A percentile compares a stretch with the other conserved stretches of the same genome.
Conservation (phyloP, 2,329 filamentous ascomycete species). For the Colletotrichum zoysiae region DNA sequence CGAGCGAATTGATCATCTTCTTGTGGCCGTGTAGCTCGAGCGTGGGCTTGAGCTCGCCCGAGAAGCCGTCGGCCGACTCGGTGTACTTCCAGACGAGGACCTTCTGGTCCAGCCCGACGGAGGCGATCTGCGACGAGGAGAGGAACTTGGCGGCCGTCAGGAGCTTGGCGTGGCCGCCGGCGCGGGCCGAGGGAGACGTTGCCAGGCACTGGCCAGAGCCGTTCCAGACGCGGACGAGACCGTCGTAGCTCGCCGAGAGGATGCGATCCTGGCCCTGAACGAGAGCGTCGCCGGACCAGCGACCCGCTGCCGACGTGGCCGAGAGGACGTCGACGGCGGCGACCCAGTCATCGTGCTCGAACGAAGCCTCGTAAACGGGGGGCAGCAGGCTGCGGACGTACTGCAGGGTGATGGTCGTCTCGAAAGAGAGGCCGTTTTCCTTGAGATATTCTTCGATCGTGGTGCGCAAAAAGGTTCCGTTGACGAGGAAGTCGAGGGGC, state of each 20-base stretch:
- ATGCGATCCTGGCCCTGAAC: slow-evolving; percentile 75
- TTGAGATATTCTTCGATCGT: slow-evolving; percentile 92
- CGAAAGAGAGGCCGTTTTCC: slow-evolving; percentile 86
- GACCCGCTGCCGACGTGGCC: slow-evolving; percentile 69
- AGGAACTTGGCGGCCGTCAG: slow-evolving; percentile 89
- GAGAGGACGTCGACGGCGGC: slow-evolving; percentile 87
- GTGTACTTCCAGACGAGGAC: slow-evolving; percentile 91
- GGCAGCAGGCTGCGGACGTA: slow-evolving; percentile 94
- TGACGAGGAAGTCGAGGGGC: slow-evolving; percentile 94
- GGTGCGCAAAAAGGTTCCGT: slow-evolving; percentile 90
- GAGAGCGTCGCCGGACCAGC: slow-evolving; percentile 65
- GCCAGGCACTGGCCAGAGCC: slow-evolving; percentile 87
- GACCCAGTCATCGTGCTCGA: slow-evolving; percentile 98
- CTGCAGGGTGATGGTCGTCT: slow-evolving; percentile 88
- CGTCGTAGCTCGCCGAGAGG: slow-evolving; percentile 94
- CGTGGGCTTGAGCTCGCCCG: slow-evolving; percentile 75
- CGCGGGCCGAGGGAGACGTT: slow-evolving; percentile 74
- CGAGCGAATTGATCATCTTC: slow-evolving; percentile 78
- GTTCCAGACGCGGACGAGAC: slow-evolving; percentile 89
- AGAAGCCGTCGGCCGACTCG: slow-evolving; percentile 72
- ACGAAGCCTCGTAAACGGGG: slow-evolving; percentile 89
- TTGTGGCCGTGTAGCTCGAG: slow-evolving; percentile 89
- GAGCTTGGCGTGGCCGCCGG: slow-evolving; percentile 80
- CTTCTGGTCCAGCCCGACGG: slow-evolving; percentile 85
- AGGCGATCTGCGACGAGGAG: slow-evolving; percentile 81